Base-by-base conservation (phyloP, 177 flowering plant species). In the Vitis hybrid region DNA sequence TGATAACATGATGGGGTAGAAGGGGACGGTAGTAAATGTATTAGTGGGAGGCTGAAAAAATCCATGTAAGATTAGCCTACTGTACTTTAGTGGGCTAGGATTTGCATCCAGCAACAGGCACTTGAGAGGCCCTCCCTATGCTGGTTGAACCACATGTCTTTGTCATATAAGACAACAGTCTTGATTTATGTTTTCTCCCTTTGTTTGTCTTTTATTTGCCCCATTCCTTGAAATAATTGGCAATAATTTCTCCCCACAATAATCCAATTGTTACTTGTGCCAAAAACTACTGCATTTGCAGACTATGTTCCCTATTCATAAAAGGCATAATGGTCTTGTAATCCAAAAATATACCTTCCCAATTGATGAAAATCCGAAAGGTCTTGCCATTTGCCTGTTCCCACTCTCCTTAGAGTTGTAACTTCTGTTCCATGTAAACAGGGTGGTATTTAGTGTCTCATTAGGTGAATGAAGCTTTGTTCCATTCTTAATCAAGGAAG, bases 1-100 rank as follows among this genome's bases (percentile, higher is more conserved):
- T 14, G 50, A 58, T 71, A 14, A 70, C 62, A 50, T 69, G 71
- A 22, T 63, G 28, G 58, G 62, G 52, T 59, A 18, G 64, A 59
- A 18, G 70, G 57, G 60, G 70, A 71, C 31, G 31, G 31, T 3
- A 28, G 31, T 28, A 28, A 28, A 28, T 70, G 58, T 55, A 55
- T 58, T 58, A 19, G 28, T 58, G 31, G 4, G 31, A 28, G 31
- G 31, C 31, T 28, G 31, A 28, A 28, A 24, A 28, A 28, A 28
- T 28, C 31, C 31, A 28, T 28, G 31, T 28, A 28, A 28, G 31
- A 28, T 28, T 28, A 28, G 31, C 31, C 31, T 28, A 28, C 31
- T 28, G 31, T 28, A 28, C 31, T 28, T 28, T 3, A 28, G 31
- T 28, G 1, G 1, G 31, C 31, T 28, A 28, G 31, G 0, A 28